Conservation (phyloP, 1,284 basidiomycete genomes). For the Tremellales sp. region DNA sequence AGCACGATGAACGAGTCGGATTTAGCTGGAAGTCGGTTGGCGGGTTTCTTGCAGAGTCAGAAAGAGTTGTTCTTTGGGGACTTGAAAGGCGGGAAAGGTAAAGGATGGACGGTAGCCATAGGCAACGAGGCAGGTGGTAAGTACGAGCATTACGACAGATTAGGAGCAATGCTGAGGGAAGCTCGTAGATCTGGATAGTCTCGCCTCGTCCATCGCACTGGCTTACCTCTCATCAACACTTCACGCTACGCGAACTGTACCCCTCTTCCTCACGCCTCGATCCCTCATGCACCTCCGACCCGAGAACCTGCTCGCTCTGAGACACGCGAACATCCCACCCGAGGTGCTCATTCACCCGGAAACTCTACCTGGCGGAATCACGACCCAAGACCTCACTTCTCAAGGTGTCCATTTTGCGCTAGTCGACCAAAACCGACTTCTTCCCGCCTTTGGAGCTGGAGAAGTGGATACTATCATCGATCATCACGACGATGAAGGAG, state of each 20-base stretch:
- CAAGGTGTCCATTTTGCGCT: constrained; percentile 64
- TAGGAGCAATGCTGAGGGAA: neutral
- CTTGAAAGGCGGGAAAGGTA: constrained; percentile 49
- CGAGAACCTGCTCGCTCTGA: constrained; percentile 77
- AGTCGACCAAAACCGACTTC: constrained; percentile 82
- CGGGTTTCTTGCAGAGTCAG: constrained; percentile 47
- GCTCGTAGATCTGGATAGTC: constrained; percentile 74
- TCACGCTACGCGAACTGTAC: constrained; percentile 57
- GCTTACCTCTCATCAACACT: constrained; percentile 64
- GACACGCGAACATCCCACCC: constrained; percentile 61
- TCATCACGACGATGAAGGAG: constrained; percentile 83
- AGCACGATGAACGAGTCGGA: neutral
- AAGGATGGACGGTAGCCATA: constrained; percentile 75
- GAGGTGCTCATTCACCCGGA: constrained; percentile 50
- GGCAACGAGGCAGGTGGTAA: constrained; percentile 86
- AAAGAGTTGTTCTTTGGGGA: constrained; percentile 54
- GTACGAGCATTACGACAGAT: constrained; percentile 19
- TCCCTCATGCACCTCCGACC: constrained; percentile 71
- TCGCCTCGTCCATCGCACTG: constrained; percentile 77
- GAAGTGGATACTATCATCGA: constrained; percentile 78
- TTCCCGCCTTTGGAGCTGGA: constrained; percentile 53
- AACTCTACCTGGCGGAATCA: constrained; percentile 32
- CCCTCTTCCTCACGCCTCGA: constrained; percentile 68
- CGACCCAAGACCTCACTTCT: constrained; percentile 49
- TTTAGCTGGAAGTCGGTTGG: constrained; percentile 23